Evolutionary conservation across 768 basidiomycete species (phyloP), one percentile per base, ranked within the genome.

Genomic region (Lentinula lateritia): DNA sequence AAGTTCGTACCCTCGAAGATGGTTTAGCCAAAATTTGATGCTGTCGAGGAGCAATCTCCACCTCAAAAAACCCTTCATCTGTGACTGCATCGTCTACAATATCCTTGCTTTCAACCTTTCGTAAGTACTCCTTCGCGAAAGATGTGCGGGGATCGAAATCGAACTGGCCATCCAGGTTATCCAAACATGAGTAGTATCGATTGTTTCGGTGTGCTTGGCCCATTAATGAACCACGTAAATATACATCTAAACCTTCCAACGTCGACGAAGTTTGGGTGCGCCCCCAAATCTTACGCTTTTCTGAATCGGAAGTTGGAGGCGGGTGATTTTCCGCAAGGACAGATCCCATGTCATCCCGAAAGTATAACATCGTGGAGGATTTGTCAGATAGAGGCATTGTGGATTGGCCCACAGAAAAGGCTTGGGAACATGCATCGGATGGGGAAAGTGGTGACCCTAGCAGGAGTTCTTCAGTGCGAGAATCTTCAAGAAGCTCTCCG

Each of bases 401-500:
- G 39, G 70, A 72, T 28, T 65, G 46, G 6, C 64, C 66, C 20
- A 69, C 61, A 54, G 69, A 72, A 50, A 69, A 62, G 2, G 70
- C 62, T 54, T 70, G 73, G 5, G 72, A 73, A 48, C 41, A 66
- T 7, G 69, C 71, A 61, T 74, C 72, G 6, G 69, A 63, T 9
- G 70, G 70, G 9, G 68, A 69, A n/a, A 62, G 12, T 61, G 52
- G 41, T 34, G 46, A 45, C 20, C 20, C 5, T 8, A 56, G 12
- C 15, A 55, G 41, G 18, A 41, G 54, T 46, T 36, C 52, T 46
- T 66, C 57, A 32, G 63, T 62, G 36, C 54, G 50, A 10, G 62
- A 64, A 53, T 46, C 54, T 23, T 76, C 73, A 34, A 82, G 70
- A 39, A 85, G 76, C 54, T 74, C 70, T 32, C 81, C 76, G 32